Percentiles rank a stretch among this genome's conserved stretches.
These are phyloP conservation scores for Cyclotella baltica DNA, from an alignment of 108 stramenopile genomes.

Conservation along the genomic window DNA sequence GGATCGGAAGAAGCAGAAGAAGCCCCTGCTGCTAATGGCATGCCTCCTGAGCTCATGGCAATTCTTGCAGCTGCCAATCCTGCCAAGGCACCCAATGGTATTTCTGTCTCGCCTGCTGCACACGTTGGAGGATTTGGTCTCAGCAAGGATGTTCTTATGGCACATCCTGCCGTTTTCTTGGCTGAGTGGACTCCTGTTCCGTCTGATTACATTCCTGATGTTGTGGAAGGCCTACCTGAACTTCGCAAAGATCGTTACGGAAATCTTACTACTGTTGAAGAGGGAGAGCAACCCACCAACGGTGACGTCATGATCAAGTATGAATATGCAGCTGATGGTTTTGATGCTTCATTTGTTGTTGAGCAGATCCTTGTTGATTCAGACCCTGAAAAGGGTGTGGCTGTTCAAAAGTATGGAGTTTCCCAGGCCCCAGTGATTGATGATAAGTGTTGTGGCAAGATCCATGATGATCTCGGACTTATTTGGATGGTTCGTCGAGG, in stretches of 20 bases:
- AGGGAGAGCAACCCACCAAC: slow-evolving; percentile 55
- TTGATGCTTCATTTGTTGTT: slow-evolving; percentile 64
- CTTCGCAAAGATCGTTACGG: slow-evolving; percentile 51
- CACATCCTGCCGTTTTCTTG: slow-evolving; percentile 47
- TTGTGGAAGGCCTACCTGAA: slow-evolving; percentile 45
- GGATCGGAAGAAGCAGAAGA: slow-evolving; percentile 30
- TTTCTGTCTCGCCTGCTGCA: slow-evolving; percentile 38
- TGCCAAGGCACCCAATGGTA: slow-evolving; percentile 42
- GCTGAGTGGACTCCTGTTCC: slow-evolving; percentile 54
- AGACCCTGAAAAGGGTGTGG: slow-evolving; percentile 49
- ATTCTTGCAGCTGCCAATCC: slow-evolving; percentile 36
- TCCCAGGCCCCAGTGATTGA: slow-evolving; percentile 47
- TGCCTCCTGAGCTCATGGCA: slow-evolving; percentile 48
- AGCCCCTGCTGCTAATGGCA: slow-evolving; percentile 14
- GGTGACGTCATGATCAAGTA: slow-evolving; percentile 61
- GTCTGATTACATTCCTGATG: slow-evolving; percentile 47
- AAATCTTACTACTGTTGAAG: slow-evolving; percentile 56
- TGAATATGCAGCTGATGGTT: slow-evolving; percentile 56
- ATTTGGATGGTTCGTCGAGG: slow-evolving; percentile 67
- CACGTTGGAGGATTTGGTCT: slow-evolving; percentile 61
- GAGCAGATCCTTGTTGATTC: slow-evolving; percentile 47
- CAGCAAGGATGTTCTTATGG: slow-evolving; percentile 43
- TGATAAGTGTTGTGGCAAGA: slow-evolving; percentile 54
- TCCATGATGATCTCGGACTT: slow-evolving; percentile 55
- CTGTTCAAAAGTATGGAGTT: slow-evolving; percentile 48